Evolutionary conservation across 176 grass and related monocot genomes (phyloP), one percentile per base, ranked within the genome.

Genomic region (Bonia amplexicaulis): DNA sequence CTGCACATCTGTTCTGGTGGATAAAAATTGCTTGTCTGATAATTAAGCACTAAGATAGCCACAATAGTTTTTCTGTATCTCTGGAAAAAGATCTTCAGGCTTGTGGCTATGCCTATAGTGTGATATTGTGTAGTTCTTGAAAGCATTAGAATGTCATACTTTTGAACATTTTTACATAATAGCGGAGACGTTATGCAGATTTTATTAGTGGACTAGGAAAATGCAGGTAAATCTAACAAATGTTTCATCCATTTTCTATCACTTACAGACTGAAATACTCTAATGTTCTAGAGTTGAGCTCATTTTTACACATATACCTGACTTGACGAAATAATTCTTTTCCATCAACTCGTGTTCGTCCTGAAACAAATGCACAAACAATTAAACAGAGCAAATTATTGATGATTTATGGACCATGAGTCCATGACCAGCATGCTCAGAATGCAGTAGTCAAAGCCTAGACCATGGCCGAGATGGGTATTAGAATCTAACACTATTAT

Each of bases 251-350:
- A 66, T 40, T 75, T 77, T 29, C 40, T 58, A 57, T 3, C 13
- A 25, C 40, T 49, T 41, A 78, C 51, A 68, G 16, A n/a, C 0
- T 57, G 15, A 66, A 74, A 67, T 69, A 80, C 2, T 55, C 17
- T 42, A 25, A 7, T 54, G 35, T 44, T 61, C 48, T 37, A 49
- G 41, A 82, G 41, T 60, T 22, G 41, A 41, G 72, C 37, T 66
- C 46, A 80, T 74, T 72, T 66, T 11, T 54, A 70, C 71, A 52
- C 55, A 91, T 82, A 39, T 77, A 97, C 96, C 96, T 90, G 77
- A 95, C 96, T 88, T 95, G 89, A 53, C 96, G 93, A 85, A 98
- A 98, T 70, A 98, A 98, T 60, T 95, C 96, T 80, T 98, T 95
- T 79, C 96, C 96, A 89, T 98, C 96, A 76, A 98, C 91, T 87